These are phyloP conservation scores for Silene vulgaris DNA, from an alignment of 179 eudicot genomes.

Conservation along the genomic window DNA sequence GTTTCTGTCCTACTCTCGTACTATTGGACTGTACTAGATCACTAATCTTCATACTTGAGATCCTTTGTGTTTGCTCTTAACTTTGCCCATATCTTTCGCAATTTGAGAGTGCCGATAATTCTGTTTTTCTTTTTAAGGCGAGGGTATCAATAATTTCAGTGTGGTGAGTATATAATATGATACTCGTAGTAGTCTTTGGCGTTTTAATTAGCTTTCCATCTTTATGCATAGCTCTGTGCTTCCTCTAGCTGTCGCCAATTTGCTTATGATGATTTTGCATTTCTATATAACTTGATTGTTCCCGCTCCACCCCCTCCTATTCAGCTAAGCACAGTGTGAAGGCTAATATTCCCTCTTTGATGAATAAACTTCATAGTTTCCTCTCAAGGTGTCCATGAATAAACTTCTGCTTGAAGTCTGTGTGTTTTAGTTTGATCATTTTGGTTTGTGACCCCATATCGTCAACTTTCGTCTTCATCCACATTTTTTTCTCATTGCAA, in stretches of 20 bases:
- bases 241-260: no score
- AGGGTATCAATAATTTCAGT: no score
- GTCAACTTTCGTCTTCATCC: no score
- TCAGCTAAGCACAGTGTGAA: neutral
- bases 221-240: neutral
- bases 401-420: no score
- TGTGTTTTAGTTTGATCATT: no score
- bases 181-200: neutral
- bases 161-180: neutral
- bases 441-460: no score
- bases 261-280: no score
- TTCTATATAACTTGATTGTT: no score
- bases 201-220: neutral
- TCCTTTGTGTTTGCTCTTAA: neutral
- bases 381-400: no score
- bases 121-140: neutral
- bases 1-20: neutral
- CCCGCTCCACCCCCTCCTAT: no score
- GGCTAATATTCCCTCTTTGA: neutral
- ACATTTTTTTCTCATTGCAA: neutral
- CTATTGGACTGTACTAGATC: constrained; percentile 5
- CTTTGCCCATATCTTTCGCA: neutral
- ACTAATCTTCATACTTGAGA: neutral
- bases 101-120: neutral
- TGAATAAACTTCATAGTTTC: no score